Conservation (phyloP, 345 rosid species). For the Punica granatum region DNA sequence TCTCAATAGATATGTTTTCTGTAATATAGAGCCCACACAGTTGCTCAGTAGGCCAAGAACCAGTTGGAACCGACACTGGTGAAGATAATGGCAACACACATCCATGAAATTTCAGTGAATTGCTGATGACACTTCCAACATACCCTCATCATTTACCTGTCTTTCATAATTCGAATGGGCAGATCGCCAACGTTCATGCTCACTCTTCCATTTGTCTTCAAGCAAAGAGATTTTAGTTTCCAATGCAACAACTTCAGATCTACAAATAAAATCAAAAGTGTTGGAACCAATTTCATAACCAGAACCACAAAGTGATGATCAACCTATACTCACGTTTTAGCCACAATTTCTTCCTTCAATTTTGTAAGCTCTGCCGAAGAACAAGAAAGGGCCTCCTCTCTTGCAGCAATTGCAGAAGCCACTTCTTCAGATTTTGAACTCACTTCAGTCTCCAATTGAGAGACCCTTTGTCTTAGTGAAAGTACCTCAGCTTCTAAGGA, state of each 20-base stretch:
- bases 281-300: background rate
- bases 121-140: background rate
- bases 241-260: conserved; percentile 62
- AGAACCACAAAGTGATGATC: conserved; percentile 1
- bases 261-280: conserved; percentile 27
- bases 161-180: conserved; percentile 91
- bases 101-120: background rate
- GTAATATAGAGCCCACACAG: background rate
- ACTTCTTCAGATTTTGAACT: conserved; percentile 60
- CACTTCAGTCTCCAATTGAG: conserved; percentile 67
- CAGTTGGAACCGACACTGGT: background rate
- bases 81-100: no score
- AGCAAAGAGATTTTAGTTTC: conserved; percentile 53
- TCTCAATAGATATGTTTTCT: background rate
- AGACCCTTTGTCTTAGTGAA: conserved; percentile 59
- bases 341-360: conserved; percentile 60
- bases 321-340: conserved; percentile 43
- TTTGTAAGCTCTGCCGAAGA: conserved; percentile 51
- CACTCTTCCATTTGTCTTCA: conserved; percentile 63
- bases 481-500: conserved; percentile 65
- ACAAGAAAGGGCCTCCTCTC: conserved; percentile 63
- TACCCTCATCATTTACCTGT: conserved; percentile 45
- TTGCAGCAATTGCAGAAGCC: conserved; percentile 54
- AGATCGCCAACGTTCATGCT: conserved; percentile 68
- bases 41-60: background rate